These are phyloP conservation scores for Mycena amicta DNA, from an alignment of 768 basidiomycete genomes.

Conservation along the genomic window DNA sequence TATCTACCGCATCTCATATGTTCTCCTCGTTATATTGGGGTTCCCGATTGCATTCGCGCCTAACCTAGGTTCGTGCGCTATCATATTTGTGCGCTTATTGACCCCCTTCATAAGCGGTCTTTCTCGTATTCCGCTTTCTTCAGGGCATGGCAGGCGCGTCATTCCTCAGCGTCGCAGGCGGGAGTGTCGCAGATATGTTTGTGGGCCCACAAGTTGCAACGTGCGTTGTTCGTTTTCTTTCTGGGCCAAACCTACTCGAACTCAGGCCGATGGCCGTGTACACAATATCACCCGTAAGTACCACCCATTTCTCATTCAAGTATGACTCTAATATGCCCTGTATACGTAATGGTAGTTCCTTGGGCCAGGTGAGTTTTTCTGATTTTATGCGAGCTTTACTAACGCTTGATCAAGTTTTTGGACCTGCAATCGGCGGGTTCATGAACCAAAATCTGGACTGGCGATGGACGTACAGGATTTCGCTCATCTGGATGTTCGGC, in stretches of 20 bases:
- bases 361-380: slow-evolving; percentile 11
- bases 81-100: not conserved
- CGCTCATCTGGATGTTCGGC: slow-evolving; percentile 68
- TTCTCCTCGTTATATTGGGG: slow-evolving; percentile 61
- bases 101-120: slow-evolving; percentile 43
- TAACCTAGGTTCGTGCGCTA: slow-evolving; percentile 50
- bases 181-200: slow-evolving; percentile 59
- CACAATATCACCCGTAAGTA: slow-evolving; percentile 55
- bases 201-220: slow-evolving; percentile 58
- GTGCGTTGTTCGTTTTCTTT: slow-evolving; percentile 39
- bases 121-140: slow-evolving; percentile 59
- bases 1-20: slow-evolving; percentile 65
- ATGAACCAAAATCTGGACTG: slow-evolving; percentile 70
- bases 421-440: slow-evolving; percentile 44
- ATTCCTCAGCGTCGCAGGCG: slow-evolving; percentile 60
- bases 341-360: slow-evolving; percentile 13
- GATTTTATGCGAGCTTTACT: not conserved
- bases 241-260: not conserved
- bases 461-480: slow-evolving; percentile 79
- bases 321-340: not conserved
- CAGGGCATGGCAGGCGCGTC: slow-evolving; percentile 59
- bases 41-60: slow-evolving; percentile 78
- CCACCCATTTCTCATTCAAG: slow-evolving; percentile 38
- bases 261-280: slow-evolving; percentile 56
- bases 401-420: not conserved